Evolutionary conservation across 257 asterid species (phyloP), one percentile per base, ranked within the genome.

Genomic region (Primulina eburnea): DNA sequence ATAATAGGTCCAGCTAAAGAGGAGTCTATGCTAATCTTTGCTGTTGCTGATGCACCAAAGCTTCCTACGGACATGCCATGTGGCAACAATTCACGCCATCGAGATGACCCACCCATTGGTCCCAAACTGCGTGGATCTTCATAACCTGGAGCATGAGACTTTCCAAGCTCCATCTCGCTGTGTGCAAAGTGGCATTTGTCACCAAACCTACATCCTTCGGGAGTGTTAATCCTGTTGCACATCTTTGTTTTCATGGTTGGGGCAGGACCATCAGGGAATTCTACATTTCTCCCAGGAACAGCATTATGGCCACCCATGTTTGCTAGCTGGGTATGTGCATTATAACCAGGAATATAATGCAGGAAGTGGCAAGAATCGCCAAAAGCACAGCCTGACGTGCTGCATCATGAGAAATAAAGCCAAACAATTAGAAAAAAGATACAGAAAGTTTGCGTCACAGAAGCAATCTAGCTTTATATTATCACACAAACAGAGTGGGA

Each of bases 21-120:
- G 3, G 86, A 88, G 38, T 81, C 85, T 16, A 83, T 77, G 77
- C 90, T 85, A 12, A 83, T 81, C 65, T 81, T 85, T 2, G 86
- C 86, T 2, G 88, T 81, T 33, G 90, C 86, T 21, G 90, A 74
- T 47, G 85, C 82, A 35, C 90, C 90, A 79, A 85, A 85, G 79
- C 65, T 80, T 6, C 77, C 80, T 47, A 72, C 74, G 21, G 79
- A 64, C 30, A 70, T 28, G 43, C 71, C 74, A 11, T 71, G 80
- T 18, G 71, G 78, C 67, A 78, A 53, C 0, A 64, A 53, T 47
- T 77, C 88, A 10, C 28, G 69, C 28, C 77, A 77, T 10, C 75
- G 81, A 40, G 86, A 70, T 32, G 66, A 77, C 33, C 86, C 81
- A 43, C 79, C 78, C 14, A 7, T 20, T 10, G 76, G 75, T 14